Evolutionary conservation across 495 filamentous ascomycete genomes (phyloP).

Genomic region (Chaetomium fimeti): DNA sequence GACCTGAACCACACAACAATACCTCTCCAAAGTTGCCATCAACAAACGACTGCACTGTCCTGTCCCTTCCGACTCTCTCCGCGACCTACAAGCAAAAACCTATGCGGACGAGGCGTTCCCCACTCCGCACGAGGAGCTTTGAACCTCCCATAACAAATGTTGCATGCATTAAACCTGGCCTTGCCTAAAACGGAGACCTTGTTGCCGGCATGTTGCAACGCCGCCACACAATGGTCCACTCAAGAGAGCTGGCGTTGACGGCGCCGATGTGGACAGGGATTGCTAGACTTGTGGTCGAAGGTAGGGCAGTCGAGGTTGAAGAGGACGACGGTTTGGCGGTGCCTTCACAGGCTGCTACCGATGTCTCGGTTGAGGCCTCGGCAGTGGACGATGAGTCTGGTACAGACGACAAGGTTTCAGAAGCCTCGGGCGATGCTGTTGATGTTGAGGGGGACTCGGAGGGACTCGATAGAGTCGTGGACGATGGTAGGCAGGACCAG

Average conservation of each 20-base stretch:
- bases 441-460: not conserved
- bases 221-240: constrained; percentile 2
- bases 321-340: not conserved
- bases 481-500: not conserved
- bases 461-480: not conserved
- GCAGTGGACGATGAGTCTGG: not conserved
- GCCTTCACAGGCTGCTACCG: not conserved
- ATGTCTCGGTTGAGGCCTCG: not conserved
- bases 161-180: too few relatives aligned
- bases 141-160: too few relatives aligned
- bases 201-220: not conserved
- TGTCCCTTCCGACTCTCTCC: too few relatives aligned
- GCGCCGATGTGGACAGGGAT: not conserved
- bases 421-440: not conserved
- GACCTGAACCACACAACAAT: too few relatives aligned
- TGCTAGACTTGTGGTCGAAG: not conserved
- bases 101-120: too few relatives aligned
- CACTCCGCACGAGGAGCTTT: too few relatives aligned
- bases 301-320: not conserved
- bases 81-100: too few relatives aligned
- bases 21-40: too few relatives aligned
- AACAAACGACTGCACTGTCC: too few relatives aligned
- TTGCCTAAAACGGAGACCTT: not conserved
- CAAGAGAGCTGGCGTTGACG: not conserved
- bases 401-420: not conserved